These are phyloP conservation scores for Arthromyces matolae DNA, from an alignment of 768 basidiomycete species.

Conservation along the genomic window DNA sequence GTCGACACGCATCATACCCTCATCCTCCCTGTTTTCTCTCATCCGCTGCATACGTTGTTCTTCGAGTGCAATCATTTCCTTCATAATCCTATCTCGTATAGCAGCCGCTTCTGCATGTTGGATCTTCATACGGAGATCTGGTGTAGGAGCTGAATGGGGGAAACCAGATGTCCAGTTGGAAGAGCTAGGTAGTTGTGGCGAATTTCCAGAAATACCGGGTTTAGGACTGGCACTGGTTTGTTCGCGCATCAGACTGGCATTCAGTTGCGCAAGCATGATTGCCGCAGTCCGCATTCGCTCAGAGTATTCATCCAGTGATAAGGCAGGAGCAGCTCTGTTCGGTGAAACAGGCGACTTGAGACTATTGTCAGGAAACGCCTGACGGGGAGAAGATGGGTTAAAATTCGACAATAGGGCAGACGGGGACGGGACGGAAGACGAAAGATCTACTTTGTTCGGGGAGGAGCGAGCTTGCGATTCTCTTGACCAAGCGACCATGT, in stretches of 20 bases:
- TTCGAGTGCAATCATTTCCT: constrained; percentile 95
- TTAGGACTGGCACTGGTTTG: constrained; percentile 27
- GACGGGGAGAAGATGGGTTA: constrained; percentile 4
- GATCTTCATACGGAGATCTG: constrained; percentile 60
- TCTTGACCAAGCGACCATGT: constrained; percentile 79
- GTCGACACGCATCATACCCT: constrained; percentile 60
- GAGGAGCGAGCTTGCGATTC: constrained; percentile 46
- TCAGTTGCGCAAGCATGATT: constrained; percentile 96
- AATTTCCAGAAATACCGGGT: constrained; percentile 2
- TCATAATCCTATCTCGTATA: constrained; percentile 95
- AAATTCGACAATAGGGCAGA: constrained; percentile 6
- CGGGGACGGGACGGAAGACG: constrained; percentile 14
- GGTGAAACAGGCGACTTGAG: constrained; percentile 11
- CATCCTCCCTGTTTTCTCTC: constrained; percentile 65
- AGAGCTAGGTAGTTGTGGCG: constrained; percentile 15
- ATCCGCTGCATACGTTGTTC: constrained; percentile 96
- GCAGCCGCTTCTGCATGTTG: constrained; percentile 81
- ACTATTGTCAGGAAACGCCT: constrained; percentile 7
- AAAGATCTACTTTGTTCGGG: constrained; percentile 19
- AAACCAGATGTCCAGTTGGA: constrained; percentile 46
- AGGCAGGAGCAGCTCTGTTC: constrained; percentile 22
- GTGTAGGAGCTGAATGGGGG: constrained; percentile 18
- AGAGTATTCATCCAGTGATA: constrained; percentile 96
- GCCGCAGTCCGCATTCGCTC: constrained; percentile 98
- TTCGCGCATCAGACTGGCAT: constrained; percentile 70